Evolutionary conservation across 345 rosid species (phyloP).

Genomic region (Eucalyptus tenuipes): DNA sequence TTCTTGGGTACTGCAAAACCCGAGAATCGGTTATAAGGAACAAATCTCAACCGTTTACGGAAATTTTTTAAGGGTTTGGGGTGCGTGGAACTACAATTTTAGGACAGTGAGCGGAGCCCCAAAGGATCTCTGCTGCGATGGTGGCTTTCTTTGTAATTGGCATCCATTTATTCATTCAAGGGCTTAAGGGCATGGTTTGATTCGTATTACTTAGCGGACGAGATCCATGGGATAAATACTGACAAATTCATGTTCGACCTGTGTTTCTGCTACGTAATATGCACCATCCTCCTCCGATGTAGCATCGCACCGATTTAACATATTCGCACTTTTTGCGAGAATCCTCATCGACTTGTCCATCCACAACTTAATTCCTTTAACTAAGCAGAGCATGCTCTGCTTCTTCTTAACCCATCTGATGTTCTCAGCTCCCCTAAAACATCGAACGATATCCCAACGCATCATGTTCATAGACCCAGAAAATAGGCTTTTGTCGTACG

Average conservation of each 20-base stretch:
- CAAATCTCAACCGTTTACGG: neutral
- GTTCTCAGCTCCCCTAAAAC: neutral
- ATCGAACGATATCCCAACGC: neutral
- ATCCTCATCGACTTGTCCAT: neutral
- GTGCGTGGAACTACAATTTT: neutral
- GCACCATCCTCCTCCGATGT: neutral
- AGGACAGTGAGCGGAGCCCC: neutral
- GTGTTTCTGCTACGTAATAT: neutral
- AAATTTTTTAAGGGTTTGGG: neutral
- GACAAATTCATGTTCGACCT: neutral
- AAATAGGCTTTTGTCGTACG: neutral
- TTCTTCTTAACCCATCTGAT: neutral
- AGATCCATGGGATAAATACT: neutral
- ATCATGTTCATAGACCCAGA: neutral
- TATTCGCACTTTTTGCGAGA: too few species aligned
- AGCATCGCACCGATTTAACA: too few species aligned
- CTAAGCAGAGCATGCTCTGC: neutral
- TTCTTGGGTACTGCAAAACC: neutral
- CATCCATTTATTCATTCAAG: neutral
- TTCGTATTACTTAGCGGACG: neutral
- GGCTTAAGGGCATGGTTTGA: neutral
- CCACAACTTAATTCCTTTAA: neutral
- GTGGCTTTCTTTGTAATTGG: neutral
- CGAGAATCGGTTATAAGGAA: neutral
- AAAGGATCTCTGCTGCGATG: neutral